Percentiles rank a stretch among this genome's conserved stretches.
Conservation (phyloP, 805 yeast genomes). For the Sugiyamaella mastotermitis region DNA sequence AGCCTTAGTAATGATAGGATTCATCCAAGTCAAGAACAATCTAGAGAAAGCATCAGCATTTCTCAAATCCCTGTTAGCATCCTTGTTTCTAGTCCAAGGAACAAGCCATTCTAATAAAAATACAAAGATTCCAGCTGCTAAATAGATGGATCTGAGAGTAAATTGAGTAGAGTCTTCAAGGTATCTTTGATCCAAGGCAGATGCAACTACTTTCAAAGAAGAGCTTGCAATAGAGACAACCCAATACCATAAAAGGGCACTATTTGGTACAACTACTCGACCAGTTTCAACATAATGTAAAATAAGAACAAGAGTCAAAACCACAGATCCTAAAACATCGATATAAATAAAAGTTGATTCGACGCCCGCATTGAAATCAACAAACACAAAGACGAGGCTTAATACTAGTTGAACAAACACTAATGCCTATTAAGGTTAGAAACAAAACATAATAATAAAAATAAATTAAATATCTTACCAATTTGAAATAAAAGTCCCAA, state of each 20-base stretch:
- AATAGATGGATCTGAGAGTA: not conserved
- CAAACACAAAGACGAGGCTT: no score
- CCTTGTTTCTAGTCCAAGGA: conserved; percentile 2
- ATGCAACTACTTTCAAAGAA: not conserved
- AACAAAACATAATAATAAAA: no score
- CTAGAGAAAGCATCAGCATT: conserved; percentile 12
- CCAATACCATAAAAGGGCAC: conserved; percentile 7
- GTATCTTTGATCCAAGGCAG: not conserved
- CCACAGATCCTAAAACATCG: not conserved
- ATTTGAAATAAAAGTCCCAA: conserved; percentile 11
- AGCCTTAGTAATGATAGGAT: conserved; percentile 8
- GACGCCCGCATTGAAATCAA: no score
- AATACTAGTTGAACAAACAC: no score
- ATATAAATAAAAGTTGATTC: not conserved
- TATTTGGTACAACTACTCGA: conserved; percentile 3
- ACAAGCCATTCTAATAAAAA: conserved; percentile 10
- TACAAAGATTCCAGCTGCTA: conserved; percentile 1
- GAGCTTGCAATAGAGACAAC: conserved; percentile 1
- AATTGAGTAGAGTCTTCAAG: not conserved
- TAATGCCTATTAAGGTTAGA: no score
- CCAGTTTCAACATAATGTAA: conserved; percentile 7
- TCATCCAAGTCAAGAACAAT: conserved; percentile 9
- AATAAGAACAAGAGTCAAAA: conserved; percentile 3
- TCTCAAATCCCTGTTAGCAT: not conserved
- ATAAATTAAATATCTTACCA: conserved; percentile 4